These are phyloP conservation scores for Pythium monospermum DNA, from an alignment of 352 stramenopile genomes.

Conservation along the genomic window DNA sequence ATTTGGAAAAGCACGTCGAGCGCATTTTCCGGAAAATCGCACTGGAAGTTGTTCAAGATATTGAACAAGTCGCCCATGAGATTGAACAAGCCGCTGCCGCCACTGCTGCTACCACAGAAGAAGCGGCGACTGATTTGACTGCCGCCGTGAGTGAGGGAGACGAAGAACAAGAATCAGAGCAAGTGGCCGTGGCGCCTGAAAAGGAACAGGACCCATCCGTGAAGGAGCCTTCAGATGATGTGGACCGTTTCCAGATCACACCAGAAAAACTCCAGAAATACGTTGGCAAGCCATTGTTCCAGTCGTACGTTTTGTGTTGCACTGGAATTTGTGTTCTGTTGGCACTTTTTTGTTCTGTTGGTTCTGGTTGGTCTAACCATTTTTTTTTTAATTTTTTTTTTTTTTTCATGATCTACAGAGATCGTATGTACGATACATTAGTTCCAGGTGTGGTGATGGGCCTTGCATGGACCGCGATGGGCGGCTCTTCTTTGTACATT, in stretches of 20 bases:
- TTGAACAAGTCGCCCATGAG: constrained; percentile 35
- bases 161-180: no score
- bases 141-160: constrained; percentile 7
- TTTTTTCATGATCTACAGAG: constrained; percentile 47
- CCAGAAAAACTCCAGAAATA: constrained; percentile 96
- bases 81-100: constrained; percentile 39
- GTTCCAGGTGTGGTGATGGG: constrained; percentile 97
- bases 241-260: constrained; percentile 87
- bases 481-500: constrained; percentile 98
- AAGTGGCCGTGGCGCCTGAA: no score
- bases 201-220: no score
- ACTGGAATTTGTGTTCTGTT: not conserved
- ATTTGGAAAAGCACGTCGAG: constrained; percentile 97
- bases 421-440: constrained; percentile 96
- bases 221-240: constrained; percentile 10
- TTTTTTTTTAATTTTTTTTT: not conserved
- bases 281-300: constrained; percentile 97
- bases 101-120: not conserved
- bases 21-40: constrained; percentile 98
- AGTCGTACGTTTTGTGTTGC: constrained; percentile 56
- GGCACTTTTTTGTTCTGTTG: constrained; percentile 2
- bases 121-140: constrained; percentile 13
- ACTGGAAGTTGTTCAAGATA: constrained; percentile 92
- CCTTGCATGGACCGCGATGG: constrained; percentile 98
- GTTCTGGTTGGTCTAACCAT: not conserved